Evolutionary conservation across 1,139 yeast genomes (phyloP).

Genomic region (Pichia sp.): DNA sequence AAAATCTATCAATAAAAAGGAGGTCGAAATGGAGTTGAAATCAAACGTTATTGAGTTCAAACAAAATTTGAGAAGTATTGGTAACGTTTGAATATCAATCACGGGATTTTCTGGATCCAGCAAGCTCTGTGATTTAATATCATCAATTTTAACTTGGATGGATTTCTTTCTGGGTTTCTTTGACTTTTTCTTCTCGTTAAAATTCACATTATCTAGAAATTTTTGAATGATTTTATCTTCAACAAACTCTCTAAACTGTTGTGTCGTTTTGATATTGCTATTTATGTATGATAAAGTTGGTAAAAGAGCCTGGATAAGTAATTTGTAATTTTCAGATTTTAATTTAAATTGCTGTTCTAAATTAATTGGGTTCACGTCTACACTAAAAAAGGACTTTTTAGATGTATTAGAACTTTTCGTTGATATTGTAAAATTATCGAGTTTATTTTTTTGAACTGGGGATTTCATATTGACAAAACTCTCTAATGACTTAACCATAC

Average conservation of each 20-base stretch:
- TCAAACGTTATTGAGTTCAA: constrained; percentile 22
- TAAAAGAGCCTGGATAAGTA: constrained; percentile 11
- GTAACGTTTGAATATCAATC: constrained; percentile 20
- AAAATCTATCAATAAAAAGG: constrained; percentile 17
- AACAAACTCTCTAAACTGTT: constrained; percentile 17
- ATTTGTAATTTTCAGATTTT: constrained; percentile 7
- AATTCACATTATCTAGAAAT: constrained; percentile 10
- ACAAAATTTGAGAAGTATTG: constrained; percentile 21
- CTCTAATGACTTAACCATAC: constrained; percentile 20
- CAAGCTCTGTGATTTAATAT: constrained; percentile 7
- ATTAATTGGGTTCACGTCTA: constrained; percentile 11
- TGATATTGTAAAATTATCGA: background rate
- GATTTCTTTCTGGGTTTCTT: background rate
- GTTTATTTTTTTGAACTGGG: constrained; percentile 4
- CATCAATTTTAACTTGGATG: constrained; percentile 2
- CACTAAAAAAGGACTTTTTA: constrained; percentile 7
- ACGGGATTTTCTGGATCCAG: constrained; percentile 17
- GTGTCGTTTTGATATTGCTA: constrained; percentile 12
- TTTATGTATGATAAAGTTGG: constrained; percentile 21
- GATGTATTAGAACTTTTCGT: background rate
- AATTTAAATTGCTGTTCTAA: constrained; percentile 12
- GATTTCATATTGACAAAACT: constrained; percentile 16
- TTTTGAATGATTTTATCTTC: constrained; percentile 13
- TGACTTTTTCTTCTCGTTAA: background rate
- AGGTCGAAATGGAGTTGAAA: constrained; percentile 22